Evolutionary conservation across 345 rosid species (phyloP).

Genomic region (Populus euphratica): DNA sequence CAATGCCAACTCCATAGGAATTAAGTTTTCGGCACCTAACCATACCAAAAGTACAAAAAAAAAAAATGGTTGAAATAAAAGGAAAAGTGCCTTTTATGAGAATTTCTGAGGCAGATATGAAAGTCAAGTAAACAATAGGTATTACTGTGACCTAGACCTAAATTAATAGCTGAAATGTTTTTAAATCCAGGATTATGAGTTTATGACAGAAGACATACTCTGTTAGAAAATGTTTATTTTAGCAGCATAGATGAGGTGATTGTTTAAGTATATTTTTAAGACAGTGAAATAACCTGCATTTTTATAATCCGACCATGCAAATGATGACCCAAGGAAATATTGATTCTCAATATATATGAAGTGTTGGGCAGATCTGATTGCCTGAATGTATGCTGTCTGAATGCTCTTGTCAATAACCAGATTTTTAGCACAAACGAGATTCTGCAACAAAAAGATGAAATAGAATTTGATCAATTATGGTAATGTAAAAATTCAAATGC

Average conservation of each 20-base stretch:
- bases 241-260: neutral
- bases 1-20: conserved; percentile 86
- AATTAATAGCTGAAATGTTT: neutral
- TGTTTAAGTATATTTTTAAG: neutral
- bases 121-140: neutral
- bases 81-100: neutral
- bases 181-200: neutral
- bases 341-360: conserved; percentile 87
- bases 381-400: conserved; percentile 84
- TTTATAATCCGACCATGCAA: conserved; percentile 73
- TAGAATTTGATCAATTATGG: neutral
- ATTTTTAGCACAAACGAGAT: conserved; percentile 80
- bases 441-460: conserved; percentile 38
- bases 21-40: conserved; percentile 79
- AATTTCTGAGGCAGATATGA: neutral
- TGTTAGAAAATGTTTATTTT: neutral
- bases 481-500: neutral
- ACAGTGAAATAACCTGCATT: conserved; percentile 55
- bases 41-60: neutral
- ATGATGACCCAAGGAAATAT: conserved; percentile 83
- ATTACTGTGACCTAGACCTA: neutral
- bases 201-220: neutral
- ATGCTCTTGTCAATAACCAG: conserved; percentile 84
- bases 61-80: neutral
- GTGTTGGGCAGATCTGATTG: conserved; percentile 82